Evolutionary conservation across 2,329 filamentous ascomycete genomes (phyloP), one percentile per base, ranked within the genome.

Genomic region (Cytospora schulzeri): DNA sequence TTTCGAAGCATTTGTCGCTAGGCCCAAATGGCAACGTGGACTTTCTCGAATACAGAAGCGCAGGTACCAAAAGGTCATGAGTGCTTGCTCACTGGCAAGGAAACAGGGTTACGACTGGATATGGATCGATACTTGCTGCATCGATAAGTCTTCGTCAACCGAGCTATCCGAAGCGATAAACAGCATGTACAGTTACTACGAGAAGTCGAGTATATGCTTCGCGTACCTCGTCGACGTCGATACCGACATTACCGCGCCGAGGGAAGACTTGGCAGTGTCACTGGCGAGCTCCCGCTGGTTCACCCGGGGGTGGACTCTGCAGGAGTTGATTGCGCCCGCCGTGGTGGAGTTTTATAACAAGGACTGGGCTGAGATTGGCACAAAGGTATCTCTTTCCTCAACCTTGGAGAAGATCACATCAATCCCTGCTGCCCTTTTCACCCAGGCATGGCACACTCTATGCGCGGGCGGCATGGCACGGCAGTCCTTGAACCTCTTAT

Each of bases 71-170:
- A 76, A 76, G 1, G 76, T 73, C 51, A 17, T 61, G 48, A 77
- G 76, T 64, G 73, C 78, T 66, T 2, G 73, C 73, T 0, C 75
- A 72, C 56, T 62, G 63, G 12, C 74, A 71, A 22, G 73, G 73
- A 0, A 55, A 50, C 0, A 63, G 55, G 1, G 73, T 74, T 53
- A 68, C 3, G 52, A 62, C 3, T 76, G 73, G 33, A 66, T 76
- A 14, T 78, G 76, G 76, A 73, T 75, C 17, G 76, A 77, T 59
- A 77, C 76, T 3, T 74, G 72, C 48, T 78, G 76, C 54, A 77
- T 78, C 63, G 73, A 78, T 68, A 76, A 74, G 67, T 59, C 56
- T 0, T 76, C 71, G 60, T 74, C 73, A 4, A 71, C 73, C 0
- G 76, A 78, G 64, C 66, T 78, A 0, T 73, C 69, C 4, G 76